Conservation (phyloP, 2,329 filamentous ascomycete species). For the Simplicillium sp. region DNA sequence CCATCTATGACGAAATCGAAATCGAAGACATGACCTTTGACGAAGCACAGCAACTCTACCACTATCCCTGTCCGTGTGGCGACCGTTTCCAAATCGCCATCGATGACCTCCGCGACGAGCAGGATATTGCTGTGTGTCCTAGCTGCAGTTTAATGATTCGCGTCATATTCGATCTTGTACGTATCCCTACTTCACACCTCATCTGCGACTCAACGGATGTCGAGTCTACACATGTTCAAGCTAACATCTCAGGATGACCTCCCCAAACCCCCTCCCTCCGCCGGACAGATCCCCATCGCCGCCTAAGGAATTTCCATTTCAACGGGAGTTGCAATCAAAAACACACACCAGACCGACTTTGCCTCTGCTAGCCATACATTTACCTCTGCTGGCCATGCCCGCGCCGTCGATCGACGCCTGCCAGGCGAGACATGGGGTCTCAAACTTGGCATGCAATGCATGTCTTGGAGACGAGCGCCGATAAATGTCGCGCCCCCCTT, state of each 20-base stretch:
- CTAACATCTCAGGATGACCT: conserved; percentile 29
- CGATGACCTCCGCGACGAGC: conserved; percentile 73
- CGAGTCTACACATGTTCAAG: no score
- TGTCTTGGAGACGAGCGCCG: no score
- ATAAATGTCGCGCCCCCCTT: no score
- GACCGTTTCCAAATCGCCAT: conserved; percentile 91
- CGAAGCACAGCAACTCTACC: conserved; percentile 72
- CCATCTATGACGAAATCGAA: conserved; percentile 92
- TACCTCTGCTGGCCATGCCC: no score
- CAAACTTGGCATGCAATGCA: conserved; percentile 5
- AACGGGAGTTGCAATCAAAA: background rate
- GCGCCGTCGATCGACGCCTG: no score
- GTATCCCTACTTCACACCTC: conserved; percentile 23
- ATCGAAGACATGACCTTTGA: conserved; percentile 98
- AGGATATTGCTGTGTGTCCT: conserved; percentile 94
- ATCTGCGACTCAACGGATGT: no score
- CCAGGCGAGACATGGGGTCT: background rate
- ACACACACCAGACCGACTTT: no score
- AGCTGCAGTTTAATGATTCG: conserved; percentile 95
- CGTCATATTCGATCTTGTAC: conserved; percentile 82
- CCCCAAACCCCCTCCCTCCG: conserved; percentile 26
- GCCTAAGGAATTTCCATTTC: conserved; percentile 26
- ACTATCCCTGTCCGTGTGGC: conserved; percentile 94
- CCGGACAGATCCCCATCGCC: conserved; percentile 26
- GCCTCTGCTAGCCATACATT: no score